Conservation (phyloP, 768 basidiomycete genomes). For the Leccinum obscurum region DNA sequence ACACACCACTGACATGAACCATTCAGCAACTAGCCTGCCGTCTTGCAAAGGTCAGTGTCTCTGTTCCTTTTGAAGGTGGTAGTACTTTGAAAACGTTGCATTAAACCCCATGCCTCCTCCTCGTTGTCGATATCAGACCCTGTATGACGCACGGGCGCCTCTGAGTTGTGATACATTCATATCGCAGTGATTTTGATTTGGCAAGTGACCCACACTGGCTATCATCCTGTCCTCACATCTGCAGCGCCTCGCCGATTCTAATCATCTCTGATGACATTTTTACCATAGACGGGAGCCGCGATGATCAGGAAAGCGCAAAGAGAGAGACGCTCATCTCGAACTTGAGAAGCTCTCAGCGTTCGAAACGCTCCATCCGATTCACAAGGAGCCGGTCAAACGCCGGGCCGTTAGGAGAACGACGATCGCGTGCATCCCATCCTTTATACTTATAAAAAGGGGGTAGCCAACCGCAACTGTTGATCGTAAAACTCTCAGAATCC, state of each 20-base stretch:
- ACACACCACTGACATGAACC: no score
- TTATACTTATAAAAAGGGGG: constrained; percentile 9
- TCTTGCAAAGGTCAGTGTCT: no score
- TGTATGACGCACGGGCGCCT: neutral
- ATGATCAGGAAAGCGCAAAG: neutral
- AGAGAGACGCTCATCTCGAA: constrained; percentile 9
- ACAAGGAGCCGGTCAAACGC: constrained; percentile 4
- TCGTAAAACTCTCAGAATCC: neutral
- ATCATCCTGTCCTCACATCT: neutral
- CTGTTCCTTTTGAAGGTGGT: neutral
- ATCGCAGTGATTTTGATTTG: neutral
- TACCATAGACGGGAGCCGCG: neutral
- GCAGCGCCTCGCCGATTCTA: neutral
- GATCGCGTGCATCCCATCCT: constrained; percentile 3
- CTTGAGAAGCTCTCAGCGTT: constrained; percentile 14
- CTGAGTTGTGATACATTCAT: neutral
- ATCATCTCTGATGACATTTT: neutral
- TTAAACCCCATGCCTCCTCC: constrained; percentile 10
- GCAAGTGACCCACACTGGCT: neutral
- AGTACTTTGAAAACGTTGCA: neutral
- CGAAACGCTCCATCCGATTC: constrained; percentile 1
- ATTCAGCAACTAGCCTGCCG: no score
- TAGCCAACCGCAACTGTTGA: no score
- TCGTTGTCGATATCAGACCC: constrained; percentile 4
- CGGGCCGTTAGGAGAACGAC: neutral